Base-by-base conservation (phyloP, 1,139 yeast genomes). In the Lodderomyces metapsilosis region DNA sequence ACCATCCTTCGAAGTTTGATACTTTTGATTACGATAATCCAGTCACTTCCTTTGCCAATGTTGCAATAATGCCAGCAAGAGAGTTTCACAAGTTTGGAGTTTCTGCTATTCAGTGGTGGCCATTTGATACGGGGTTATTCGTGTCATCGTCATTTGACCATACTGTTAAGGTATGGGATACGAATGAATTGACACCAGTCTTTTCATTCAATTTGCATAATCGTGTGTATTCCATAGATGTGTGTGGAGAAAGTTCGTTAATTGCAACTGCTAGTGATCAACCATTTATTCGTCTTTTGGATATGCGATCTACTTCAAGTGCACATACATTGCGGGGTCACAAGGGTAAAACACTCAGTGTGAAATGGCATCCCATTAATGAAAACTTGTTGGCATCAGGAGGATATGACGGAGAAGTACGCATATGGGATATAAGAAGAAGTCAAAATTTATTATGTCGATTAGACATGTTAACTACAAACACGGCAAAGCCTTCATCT, bases 41-140 rank as follows among this genome's bases (percentile, higher is more conserved):
- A 1, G 43, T 49, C 23, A 41, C 57, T 23, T 52, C 66, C 18
- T 57, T 50, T 39, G 28, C 44, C 18, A 52, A 49, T 43, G 50
- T 62, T 39, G 80, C 78, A 34, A 60, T 74, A 13, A 57, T 81
- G n/a, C 79, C 84, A 2, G 56, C 82, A 11, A 74, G 74, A 47
- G 51, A 71, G 1, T 83, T 72, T 2, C 98, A 91, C 57, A 61
- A 66, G 20, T 88, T 74, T 58, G 96, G 96, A 0, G 69, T 89
- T 0, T 84, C 95, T 0, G 66, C 78, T 13, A 70, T 88, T 1
- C 72, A 76, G 53, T 91, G 98, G 97, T 91, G 95, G 92, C 91
- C 95, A 0, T 69, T 69, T 41, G 98, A 91, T 59, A 80, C 83
- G 20, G 97, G 96, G 1, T 74, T 91, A 80, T 89, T 89, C 64